Evolutionary conservation across 1,284 basidiomycete species (phyloP).

Genomic region (Naganishia sp.): DNA sequence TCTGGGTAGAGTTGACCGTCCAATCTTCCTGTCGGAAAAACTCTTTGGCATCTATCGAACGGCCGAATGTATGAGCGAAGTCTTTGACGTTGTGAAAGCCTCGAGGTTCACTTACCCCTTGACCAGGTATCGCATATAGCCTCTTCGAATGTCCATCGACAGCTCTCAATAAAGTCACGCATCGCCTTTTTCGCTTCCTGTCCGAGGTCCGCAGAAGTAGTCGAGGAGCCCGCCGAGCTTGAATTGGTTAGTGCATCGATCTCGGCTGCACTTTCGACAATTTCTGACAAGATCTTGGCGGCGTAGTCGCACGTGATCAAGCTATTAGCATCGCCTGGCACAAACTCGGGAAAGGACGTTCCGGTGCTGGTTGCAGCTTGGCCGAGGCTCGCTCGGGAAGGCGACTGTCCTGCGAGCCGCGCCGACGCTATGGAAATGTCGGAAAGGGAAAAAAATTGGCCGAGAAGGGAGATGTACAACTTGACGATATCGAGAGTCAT

Average conservation of each 20-base stretch:
- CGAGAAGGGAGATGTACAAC: slow-evolving; percentile 80
- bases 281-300: slow-evolving; percentile 74
- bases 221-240: not conserved
- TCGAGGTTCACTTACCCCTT: slow-evolving; percentile 61
- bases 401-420: slow-evolving; percentile 15
- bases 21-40: slow-evolving; percentile 87
- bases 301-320: slow-evolving; percentile 81
- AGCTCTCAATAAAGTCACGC: slow-evolving; percentile 74
- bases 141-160: slow-evolving; percentile 85
- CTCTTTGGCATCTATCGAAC: slow-evolving; percentile 70
- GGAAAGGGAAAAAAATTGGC: slow-evolving; percentile 86
- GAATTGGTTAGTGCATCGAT: slow-evolving; percentile 65
- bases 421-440: slow-evolving; percentile 62
- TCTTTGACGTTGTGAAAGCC: not conserved
- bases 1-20: slow-evolving; percentile 62
- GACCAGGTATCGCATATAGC: slow-evolving; percentile 78
- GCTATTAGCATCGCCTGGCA: slow-evolving; percentile 76
- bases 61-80: not conserved
- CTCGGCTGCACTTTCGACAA: slow-evolving; percentile 83
- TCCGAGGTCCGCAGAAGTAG: slow-evolving; percentile 35
- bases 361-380: slow-evolving; percentile 31
- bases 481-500: slow-evolving; percentile 92
- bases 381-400: slow-evolving; percentile 37
- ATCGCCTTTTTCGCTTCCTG: slow-evolving; percentile 68
- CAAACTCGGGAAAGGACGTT: slow-evolving; percentile 59